Percentiles rank a stretch among this genome's conserved stretches.
Conservation (phyloP, 352 stramenopile species). For the Aphanomyces stellatus region DNA sequence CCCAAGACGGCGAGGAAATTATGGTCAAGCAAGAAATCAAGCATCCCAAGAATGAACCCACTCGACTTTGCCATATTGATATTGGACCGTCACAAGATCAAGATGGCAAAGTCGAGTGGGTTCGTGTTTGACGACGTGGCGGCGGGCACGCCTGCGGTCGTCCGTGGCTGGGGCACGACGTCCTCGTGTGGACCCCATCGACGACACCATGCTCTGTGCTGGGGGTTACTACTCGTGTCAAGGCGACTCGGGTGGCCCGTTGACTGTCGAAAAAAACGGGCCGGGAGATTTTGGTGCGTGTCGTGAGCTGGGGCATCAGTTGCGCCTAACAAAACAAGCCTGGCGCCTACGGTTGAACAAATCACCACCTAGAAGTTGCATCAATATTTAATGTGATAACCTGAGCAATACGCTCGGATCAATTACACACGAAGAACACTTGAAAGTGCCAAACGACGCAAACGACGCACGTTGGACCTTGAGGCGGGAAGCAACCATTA, state of each 20-base stretch:
- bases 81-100: constrained; percentile 28
- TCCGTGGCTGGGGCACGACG: too few species aligned
- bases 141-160: too few species aligned
- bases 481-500: too few species aligned
- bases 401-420: too few species aligned
- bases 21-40: constrained; percentile 33
- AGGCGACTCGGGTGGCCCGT: constrained; percentile 43
- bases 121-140: too few species aligned
- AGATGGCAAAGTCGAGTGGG: too few species aligned
- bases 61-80: constrained; percentile 47
- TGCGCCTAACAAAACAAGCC: constrained; percentile 33
- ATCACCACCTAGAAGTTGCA: too few species aligned
- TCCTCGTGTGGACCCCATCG: constrained; percentile 29
- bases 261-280: constrained; percentile 19
- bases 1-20: constrained; percentile 38
- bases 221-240: constrained; percentile 47
- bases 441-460: too few species aligned
- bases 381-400: too few species aligned
- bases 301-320: constrained; percentile 53
- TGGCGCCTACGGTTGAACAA: constrained; percentile 31
- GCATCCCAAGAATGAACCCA: constrained; percentile 45
- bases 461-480: too few species aligned
- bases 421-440: too few species aligned
- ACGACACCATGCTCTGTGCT: constrained; percentile 50
- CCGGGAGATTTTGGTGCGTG: constrained; percentile 34